phyloP scores from a whole-genome alignment of 768 basidiomycete genomes.

The Macrocybe gigantea region DNA sequence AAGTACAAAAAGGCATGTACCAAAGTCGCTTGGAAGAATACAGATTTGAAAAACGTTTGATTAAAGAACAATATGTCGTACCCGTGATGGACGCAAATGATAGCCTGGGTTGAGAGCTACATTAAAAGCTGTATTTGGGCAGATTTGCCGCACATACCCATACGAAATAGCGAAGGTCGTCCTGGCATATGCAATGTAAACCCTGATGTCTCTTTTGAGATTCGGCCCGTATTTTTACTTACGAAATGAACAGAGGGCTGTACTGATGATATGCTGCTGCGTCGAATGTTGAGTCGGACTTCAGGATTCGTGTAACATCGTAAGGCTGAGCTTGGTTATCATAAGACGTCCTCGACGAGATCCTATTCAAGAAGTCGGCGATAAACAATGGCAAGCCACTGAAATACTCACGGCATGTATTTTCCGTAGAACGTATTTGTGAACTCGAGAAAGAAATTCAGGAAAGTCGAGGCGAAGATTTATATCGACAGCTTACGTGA shows the following conservation, averaged over 20 bases:
- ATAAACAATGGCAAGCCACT: too few relatives aligned
- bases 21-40: neutral
- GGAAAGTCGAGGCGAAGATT: constrained; percentile 3
- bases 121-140: too few relatives aligned
- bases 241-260: constrained; percentile 43
- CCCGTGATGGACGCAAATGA: constrained; percentile 62
- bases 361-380: constrained; percentile 12
- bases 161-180: constrained; percentile 55
- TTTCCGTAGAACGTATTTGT: constrained; percentile 52
- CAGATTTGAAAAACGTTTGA: neutral
- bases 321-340: constrained; percentile 51
- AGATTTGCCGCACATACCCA: constrained; percentile 17
- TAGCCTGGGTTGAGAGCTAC: constrained; percentile 8
- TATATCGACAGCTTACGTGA: constrained; percentile 25
- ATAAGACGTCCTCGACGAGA: constrained; percentile 46
- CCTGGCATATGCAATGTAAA: constrained; percentile 14
- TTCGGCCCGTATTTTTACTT: constrained; percentile 6
- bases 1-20: constrained; percentile 42
- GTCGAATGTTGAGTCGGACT: constrained; percentile 26
- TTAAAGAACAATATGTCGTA: constrained; percentile 9
- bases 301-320: constrained; percentile 37
- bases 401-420: constrained; percentile 45
- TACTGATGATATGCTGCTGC: constrained; percentile 26
- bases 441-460: constrained; percentile 25
- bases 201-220: too few relatives aligned